Conservation (phyloP, 768 basidiomycete species). For the Lenzites betulinus region DNA sequence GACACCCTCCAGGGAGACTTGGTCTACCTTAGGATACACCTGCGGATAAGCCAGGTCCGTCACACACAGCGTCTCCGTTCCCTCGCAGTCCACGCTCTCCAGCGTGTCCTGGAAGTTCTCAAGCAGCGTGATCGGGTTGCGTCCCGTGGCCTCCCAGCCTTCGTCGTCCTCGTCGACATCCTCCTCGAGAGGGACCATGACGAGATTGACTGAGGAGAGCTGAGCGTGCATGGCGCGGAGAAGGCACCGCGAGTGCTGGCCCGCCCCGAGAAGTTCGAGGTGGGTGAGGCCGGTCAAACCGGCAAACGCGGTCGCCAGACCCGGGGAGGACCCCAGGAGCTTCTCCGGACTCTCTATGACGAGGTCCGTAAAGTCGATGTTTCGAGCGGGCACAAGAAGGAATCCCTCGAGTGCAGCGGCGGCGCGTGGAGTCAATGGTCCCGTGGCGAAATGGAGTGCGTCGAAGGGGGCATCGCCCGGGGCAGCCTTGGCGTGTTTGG, state of each 20-base stretch:
- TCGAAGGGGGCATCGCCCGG: neutral
- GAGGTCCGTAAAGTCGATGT: neutral
- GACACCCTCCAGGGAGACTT: neutral
- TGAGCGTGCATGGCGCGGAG: neutral
- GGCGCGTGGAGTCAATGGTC: neutral
- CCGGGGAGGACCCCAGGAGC: neutral
- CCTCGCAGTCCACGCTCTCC: neutral
- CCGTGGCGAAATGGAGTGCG: neutral
- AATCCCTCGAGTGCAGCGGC: neutral
- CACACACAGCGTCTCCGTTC: neutral
- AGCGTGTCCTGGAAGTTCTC: neutral
- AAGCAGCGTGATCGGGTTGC: neutral
- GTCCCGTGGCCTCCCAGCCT: neutral
- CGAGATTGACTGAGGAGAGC: neutral
- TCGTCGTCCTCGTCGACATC: neutral
- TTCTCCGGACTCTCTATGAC: neutral
- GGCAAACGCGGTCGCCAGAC: neutral
- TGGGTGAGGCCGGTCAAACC: neutral
- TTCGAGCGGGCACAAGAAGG: neutral
- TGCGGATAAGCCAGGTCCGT: neutral
- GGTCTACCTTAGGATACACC: neutral
- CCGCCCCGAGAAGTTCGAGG: neutral
- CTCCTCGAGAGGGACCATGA: neutral
- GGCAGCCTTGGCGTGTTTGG: neutral
- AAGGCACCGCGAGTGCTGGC: neutral